Base-by-base conservation (phyloP, 768 basidiomycete genomes). In the Cyclocybe cylindracea region DNA sequence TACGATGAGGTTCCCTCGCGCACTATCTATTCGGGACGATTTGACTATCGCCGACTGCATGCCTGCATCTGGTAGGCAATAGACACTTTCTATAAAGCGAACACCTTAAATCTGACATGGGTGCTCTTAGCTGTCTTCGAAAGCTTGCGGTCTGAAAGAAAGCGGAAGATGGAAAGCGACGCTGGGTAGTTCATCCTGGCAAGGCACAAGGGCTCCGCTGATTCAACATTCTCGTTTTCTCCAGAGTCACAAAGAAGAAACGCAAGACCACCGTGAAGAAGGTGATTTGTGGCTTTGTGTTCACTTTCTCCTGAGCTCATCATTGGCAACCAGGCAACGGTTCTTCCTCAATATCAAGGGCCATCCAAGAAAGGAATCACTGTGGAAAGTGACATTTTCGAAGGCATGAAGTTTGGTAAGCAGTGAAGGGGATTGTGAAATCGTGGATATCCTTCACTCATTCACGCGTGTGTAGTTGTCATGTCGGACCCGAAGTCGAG, bases 1-100 rank as follows among this genome's bases (percentile, higher is more conserved):
- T 55, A 98, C 96, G 0, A 88, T 99, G 84, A 86, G 97, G 16
- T 99, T 99, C 64, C 96, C 97, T 40, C 82, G 95, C 50, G 93
- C 91, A 11, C 61, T 92, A 41, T 64, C 70, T 2, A 92, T 95
- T 53, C 82, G 92, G 18, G 89, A 91, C 44, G 94, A 97, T 60
- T 75, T 91, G 14, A 78, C 66, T 33, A 72, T 84, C 38, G 80
- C 79, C 1, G 91, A 93, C 60, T 91, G 89, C 65, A 79, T 87
- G 80, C 75, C 82, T 8, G 85, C 85, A 1, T 77, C 83, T 41
- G 83, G 91, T 88, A 53, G 34, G 48, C 38, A 10, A n/a, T 50
- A 39, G 16, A 34, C 24, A 19, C 39, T 44, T 38, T 39, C 10
- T 19, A 43, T 34, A 24, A 32, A 40, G 19, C 34, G 16, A 13